Conservation (phyloP, 352 stramenopile species). For the Thalassiosira ordinaria region DNA sequence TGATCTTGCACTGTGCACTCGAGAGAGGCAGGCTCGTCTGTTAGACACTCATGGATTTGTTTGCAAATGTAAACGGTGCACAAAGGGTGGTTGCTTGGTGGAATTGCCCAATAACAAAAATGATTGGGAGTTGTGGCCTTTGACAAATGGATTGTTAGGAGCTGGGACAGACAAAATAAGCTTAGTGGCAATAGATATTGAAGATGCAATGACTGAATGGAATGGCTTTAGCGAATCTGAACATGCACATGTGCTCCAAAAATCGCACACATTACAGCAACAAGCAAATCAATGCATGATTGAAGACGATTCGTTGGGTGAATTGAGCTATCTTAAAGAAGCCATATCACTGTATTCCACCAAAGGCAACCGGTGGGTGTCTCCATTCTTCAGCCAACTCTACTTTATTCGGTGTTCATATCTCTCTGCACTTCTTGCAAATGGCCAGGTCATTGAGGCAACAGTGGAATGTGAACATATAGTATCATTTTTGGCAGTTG, state of each 20-base stretch:
- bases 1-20: slow-evolving; percentile 52
- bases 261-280: slow-evolving; percentile 18
- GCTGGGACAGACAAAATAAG: not conserved
- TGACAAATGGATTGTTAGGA: slow-evolving; percentile 10
- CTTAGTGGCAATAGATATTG: slow-evolving; percentile 22
- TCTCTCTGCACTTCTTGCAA: slow-evolving; percentile 34
- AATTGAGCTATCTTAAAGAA: slow-evolving; percentile 10
- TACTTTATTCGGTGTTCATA: slow-evolving; percentile 40
- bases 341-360: slow-evolving; percentile 17
- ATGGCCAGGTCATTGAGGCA: slow-evolving; percentile 30
- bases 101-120: slow-evolving; percentile 27
- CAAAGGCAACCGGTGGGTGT: slow-evolving; percentile 19
- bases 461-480: slow-evolving; percentile 54
- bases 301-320: slow-evolving; percentile 26
- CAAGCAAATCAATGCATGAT: slow-evolving; percentile 39
- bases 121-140: slow-evolving; percentile 35
- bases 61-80: slow-evolving; percentile 57
- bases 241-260: slow-evolving; percentile 9
- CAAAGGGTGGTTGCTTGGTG: slow-evolving; percentile 16
- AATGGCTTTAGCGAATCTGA: not conserved
- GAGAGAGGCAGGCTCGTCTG: slow-evolving; percentile 37
- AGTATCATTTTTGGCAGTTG: slow-evolving; percentile 58
- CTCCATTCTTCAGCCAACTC: slow-evolving; percentile 37
- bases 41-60: slow-evolving; percentile 61
- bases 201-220: slow-evolving; percentile 21